Percentiles rank a stretch among this genome's conserved stretches.
These are phyloP conservation scores for Tephrocybe rancida DNA, from an alignment of 768 basidiomycete genomes.

Conservation along the genomic window DNA sequence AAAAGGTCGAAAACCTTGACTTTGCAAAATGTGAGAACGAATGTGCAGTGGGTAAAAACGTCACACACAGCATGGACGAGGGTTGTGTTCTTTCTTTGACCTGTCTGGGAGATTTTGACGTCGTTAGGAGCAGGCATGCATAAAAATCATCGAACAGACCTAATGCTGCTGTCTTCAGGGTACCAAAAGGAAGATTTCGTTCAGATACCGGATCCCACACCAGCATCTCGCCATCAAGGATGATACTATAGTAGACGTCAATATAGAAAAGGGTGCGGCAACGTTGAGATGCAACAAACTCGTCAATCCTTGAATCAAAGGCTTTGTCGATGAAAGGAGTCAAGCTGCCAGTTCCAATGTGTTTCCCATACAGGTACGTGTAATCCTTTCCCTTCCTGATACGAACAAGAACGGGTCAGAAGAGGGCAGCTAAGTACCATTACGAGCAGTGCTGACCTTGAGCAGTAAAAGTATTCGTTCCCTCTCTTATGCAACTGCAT, in stretches of 20 bases:
- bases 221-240: constrained; percentile 97
- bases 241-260: constrained; percentile 56
- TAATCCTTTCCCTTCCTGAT: constrained; percentile 88
- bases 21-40: constrained; percentile 27
- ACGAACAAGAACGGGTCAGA: background rate
- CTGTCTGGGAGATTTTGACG: constrained; percentile 49
- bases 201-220: constrained; percentile 95
- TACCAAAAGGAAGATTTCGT: constrained; percentile 90
- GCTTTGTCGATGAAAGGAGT: constrained; percentile 83
- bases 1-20: constrained; percentile 97
- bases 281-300: constrained; percentile 52
- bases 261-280: background rate
- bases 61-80: constrained; percentile 87
- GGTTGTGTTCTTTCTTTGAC: constrained; percentile 67
- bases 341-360: constrained; percentile 80
- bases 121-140: background rate
- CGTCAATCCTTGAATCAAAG: constrained; percentile 75
- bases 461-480: constrained; percentile 91
- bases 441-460: constrained; percentile 53
- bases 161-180: constrained; percentile 88
- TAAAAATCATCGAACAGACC: constrained; percentile 44
- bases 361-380: constrained; percentile 88
- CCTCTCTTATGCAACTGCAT: constrained; percentile 95
- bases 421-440: background rate
- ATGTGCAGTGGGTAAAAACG: background rate